phyloP scores from a whole-genome alignment of 2,329 filamentous ascomycete species.

The Aspergillus costaricaensis region DNA sequence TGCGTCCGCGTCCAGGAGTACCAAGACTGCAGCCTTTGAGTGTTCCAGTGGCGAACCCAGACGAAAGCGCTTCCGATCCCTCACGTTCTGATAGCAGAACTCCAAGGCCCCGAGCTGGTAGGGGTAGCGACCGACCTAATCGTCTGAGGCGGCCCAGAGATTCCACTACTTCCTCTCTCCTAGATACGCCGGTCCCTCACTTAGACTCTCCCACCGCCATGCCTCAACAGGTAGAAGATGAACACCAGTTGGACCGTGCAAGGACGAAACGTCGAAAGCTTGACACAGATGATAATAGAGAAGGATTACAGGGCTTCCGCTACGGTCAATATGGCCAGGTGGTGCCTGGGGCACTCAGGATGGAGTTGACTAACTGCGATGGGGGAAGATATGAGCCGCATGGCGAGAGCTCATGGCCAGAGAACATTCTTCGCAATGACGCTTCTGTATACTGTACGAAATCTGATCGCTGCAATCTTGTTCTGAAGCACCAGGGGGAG shows the following conservation, averaged over 20 bases:
- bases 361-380: constrained; percentile 90
- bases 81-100: constrained; percentile 19
- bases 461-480: constrained; percentile 81
- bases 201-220: constrained; percentile 32
- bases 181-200: constrained; percentile 30
- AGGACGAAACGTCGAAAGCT: constrained; percentile 68
- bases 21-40: constrained; percentile 18
- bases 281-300: constrained; percentile 61
- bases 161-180: constrained; percentile 23
- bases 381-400: constrained; percentile 67
- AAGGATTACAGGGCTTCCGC: constrained; percentile 59
- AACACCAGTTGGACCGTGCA: constrained; percentile 46
- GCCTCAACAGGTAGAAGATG: constrained; percentile 27
- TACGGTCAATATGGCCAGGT: constrained; percentile 90
- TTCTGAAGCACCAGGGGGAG: constrained; percentile 77
- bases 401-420: constrained; percentile 62
- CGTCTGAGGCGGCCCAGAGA: constrained; percentile 18
- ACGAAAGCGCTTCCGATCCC: constrained; percentile 19
- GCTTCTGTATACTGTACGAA: constrained; percentile 87
- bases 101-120: constrained; percentile 24
- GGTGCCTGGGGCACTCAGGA: constrained; percentile 74
- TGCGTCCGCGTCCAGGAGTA: constrained; percentile 17
- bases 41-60: constrained; percentile 20
- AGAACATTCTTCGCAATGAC: constrained; percentile 83
- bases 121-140: constrained; percentile 21